Percentiles rank a stretch among this genome's conserved stretches.
Evolutionary conservation across 805 yeast species (phyloP).

Genomic region (Sugiyamaella mastotermitis): DNA sequence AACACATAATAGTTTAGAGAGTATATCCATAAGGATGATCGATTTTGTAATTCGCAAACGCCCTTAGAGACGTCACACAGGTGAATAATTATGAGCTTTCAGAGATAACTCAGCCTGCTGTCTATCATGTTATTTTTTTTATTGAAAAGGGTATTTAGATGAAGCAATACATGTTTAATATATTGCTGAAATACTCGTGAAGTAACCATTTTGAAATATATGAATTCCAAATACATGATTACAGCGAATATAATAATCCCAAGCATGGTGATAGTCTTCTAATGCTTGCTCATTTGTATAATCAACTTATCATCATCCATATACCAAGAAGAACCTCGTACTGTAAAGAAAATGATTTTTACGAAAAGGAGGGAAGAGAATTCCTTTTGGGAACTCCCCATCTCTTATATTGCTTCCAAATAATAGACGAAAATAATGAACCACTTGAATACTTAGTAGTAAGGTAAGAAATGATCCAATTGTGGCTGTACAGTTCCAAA

Average conservation of each 20-base stretch:
- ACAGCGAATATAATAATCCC: slow-evolving; percentile 41
- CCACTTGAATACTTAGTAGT: slow-evolving; percentile 94
- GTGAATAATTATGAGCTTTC: no score
- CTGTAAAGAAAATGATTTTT: slow-evolving; percentile 71
- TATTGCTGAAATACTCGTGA: no score
- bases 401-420: slow-evolving; percentile 83
- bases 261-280: slow-evolving; percentile 59
- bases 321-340: slow-evolving; percentile 91
- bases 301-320: slow-evolving; percentile 77
- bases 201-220: no score
- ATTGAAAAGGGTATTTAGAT: no score
- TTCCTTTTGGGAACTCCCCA: slow-evolving; percentile 59
- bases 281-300: slow-evolving; percentile 67
- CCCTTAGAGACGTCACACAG: no score
- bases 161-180: no score
- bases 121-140: no score
- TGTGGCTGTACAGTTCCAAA: slow-evolving; percentile 55
- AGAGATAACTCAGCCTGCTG: no score
- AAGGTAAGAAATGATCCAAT: slow-evolving; percentile 81
- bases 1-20: no score
- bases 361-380: slow-evolving; percentile 53
- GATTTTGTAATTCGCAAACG: no score
- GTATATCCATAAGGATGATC: no score
- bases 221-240: slow-evolving; percentile 4
- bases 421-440: slow-evolving; percentile 76